Evolutionary conservation across 2,329 filamentous ascomycete species (phyloP), one percentile per base, ranked within the genome.

Genomic region (Sarocladium strictum): DNA sequence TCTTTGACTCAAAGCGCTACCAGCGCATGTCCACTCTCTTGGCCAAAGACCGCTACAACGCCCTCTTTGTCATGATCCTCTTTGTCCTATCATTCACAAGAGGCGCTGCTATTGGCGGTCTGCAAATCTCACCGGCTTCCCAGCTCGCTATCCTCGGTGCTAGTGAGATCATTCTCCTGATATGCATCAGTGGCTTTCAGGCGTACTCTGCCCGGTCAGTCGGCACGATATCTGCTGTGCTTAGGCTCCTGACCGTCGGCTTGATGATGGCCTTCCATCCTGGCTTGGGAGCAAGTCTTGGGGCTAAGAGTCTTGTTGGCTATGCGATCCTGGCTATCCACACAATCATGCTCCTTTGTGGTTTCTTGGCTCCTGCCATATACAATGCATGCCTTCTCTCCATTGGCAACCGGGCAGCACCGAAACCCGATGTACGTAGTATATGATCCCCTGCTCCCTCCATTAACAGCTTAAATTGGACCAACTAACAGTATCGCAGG

Each of bases 131-230:
- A 1, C 59, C 58, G 2, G 84, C 86, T 53, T 84, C 84, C 3
- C 86, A 89, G 65, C 74, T 89, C 51, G 80, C 86, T 38, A 71
- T 88, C 21, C 74, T 89, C 19, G 84, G 84, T 12, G 83, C 86
- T 37, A 86, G 83, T 67, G 86, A 89, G 69, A 80, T 89, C 56
- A 80, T 87, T 38, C 73, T 84, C 50, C 77, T 88, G 35, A 47
- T 37, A 5, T 45, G 53, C 37, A 53, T 52, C 38, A 29, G 21
- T 17, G 45, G 47, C 12, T 45, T 55, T 12, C 77, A 82, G 47
- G 85, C 84, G 0, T 88, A 84, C 62, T 77, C 84, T 38, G 76
- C 77, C 6, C 80, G 83, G 1, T 86, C 84, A 29, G 87, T 87
- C 83, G 87, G 87, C 81, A 60, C 86, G 86, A 66, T 77, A 50